Evolutionary conservation across 306 rosid genomes (phyloP).

Genomic region (Abrus pulchellus): DNA sequence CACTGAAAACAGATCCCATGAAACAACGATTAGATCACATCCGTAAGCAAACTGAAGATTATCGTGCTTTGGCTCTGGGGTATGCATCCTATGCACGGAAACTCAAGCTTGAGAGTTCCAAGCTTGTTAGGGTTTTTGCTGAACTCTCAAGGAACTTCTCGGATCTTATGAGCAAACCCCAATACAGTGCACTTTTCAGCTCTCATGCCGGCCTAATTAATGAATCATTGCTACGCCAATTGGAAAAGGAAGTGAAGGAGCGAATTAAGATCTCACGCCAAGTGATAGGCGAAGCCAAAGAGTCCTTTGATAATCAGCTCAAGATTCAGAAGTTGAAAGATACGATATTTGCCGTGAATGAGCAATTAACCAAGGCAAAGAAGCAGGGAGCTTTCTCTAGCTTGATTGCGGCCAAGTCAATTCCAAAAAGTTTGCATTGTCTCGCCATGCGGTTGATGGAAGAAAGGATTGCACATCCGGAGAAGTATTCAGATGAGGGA

Average conservation of each 20-base stretch:
- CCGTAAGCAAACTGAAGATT: slow-evolving; percentile 95
- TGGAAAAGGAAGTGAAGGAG: slow-evolving; percentile 96
- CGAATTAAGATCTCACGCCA: slow-evolving; percentile 81
- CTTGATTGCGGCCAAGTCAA: slow-evolving; percentile 86
- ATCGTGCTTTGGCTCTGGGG: slow-evolving; percentile 71
- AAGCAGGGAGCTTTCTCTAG: slow-evolving; percentile 97
- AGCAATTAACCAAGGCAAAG: slow-evolving; percentile 84
- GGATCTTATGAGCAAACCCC: slow-evolving; percentile 77
- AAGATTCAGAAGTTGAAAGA: slow-evolving; percentile 97
- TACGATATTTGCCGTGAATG: slow-evolving; percentile 86
- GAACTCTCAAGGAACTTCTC: slow-evolving; percentile 80
- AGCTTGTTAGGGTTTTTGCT: slow-evolving; percentile 83
- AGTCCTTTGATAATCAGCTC: slow-evolving; percentile 90
- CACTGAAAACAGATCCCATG: slow-evolving; percentile 84
- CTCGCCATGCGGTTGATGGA: slow-evolving; percentile 80
- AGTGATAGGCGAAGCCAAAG: slow-evolving; percentile 85
- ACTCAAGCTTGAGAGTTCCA: slow-evolving; percentile 90
- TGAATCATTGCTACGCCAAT: slow-evolving; percentile 75
- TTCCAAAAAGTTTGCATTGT: slow-evolving; percentile 84
- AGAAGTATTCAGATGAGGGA: slow-evolving; percentile 71
- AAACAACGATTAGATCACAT: slow-evolving; percentile 92
- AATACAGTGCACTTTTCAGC: slow-evolving; percentile 58
- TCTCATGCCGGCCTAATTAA: slow-evolving; percentile 68
- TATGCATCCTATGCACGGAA: slow-evolving; percentile 87
- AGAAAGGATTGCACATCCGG: slow-evolving; percentile 76